Percentiles rank a stretch among this genome's conserved stretches.
Evolutionary conservation across 2,329 filamentous ascomycete genomes (phyloP).

Genomic region (Apiospora koreana): DNA sequence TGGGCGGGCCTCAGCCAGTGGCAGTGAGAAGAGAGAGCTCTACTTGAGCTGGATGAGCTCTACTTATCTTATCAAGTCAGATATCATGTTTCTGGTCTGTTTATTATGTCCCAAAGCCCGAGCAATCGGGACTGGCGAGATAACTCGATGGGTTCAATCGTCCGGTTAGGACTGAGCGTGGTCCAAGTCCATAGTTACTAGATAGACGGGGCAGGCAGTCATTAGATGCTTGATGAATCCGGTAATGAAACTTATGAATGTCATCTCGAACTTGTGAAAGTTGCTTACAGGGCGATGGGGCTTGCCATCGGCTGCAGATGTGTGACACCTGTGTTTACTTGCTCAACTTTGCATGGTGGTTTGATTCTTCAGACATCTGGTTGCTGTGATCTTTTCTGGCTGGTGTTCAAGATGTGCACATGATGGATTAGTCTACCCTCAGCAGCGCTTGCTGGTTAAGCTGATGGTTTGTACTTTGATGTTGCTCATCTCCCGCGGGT

Average conservation of each 20-base stretch:
- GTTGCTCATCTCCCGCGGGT: too few species aligned
- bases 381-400: neutral
- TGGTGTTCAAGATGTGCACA: too few species aligned
- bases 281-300: neutral
- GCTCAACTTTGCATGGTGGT: neutral
- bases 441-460: too few species aligned
- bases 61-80: neutral
- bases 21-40: slow-evolving; percentile 18
- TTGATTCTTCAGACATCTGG: too few species aligned
- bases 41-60: neutral
- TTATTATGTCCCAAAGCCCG: neutral
- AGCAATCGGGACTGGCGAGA: neutral
- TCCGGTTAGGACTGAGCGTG: neutral
- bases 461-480: too few species aligned
- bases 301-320: neutral
- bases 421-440: too few species aligned
- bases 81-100: too few species aligned
- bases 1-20: slow-evolving; percentile 31
- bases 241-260: neutral
- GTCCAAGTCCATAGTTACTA: neutral
- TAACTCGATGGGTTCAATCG: neutral
- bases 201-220: neutral
- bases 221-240: neutral
- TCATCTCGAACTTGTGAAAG: neutral
- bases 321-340: neutral